These are phyloP conservation scores for Silene uniflora DNA, from an alignment of 148 eudicot genomes.

Conservation along the genomic window DNA sequence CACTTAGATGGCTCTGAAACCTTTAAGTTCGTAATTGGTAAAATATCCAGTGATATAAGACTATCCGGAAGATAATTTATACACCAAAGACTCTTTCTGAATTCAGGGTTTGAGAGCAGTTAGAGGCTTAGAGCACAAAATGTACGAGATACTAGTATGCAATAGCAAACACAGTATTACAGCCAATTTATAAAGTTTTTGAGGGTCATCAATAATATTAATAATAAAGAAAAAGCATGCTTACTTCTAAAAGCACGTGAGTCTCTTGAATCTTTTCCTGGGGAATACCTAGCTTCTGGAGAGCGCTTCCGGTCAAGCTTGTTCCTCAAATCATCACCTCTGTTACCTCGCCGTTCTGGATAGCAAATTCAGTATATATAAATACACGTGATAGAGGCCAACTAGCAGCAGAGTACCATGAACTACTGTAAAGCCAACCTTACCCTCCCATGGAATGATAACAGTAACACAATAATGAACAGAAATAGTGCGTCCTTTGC, in stretches of 20 bases:
- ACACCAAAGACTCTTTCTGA: background rate
- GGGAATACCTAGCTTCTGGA: conserved; percentile 54
- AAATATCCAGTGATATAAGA: background rate
- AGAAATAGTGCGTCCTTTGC: conserved; percentile 48
- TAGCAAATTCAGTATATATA: conserved; percentile 3
- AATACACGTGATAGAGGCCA: conserved; percentile 5
- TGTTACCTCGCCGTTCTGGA: conserved; percentile 59
- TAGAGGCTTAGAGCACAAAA: no score
- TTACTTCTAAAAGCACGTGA: conserved; percentile 50
- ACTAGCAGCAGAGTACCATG: conserved; percentile 18
- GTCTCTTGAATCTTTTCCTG: conserved; percentile 49
- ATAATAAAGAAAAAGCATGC: conserved; percentile 11
- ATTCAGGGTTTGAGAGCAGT: background rate
- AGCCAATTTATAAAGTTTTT: no score
- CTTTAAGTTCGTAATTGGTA: background rate
- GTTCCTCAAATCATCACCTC: conserved; percentile 61
- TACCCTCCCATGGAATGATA: conserved; percentile 60
- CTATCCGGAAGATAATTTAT: background rate
- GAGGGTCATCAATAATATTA: background rate
- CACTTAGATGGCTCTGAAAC: background rate
- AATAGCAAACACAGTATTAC: no score
- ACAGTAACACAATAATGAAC: conserved; percentile 54
- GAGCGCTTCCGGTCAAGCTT: conserved; percentile 76
- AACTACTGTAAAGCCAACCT: conserved; percentile 44
- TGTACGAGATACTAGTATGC: no score